Base-by-base conservation (phyloP, 1,139 yeast species). In the Nakaseomyces bracarensis region DNA sequence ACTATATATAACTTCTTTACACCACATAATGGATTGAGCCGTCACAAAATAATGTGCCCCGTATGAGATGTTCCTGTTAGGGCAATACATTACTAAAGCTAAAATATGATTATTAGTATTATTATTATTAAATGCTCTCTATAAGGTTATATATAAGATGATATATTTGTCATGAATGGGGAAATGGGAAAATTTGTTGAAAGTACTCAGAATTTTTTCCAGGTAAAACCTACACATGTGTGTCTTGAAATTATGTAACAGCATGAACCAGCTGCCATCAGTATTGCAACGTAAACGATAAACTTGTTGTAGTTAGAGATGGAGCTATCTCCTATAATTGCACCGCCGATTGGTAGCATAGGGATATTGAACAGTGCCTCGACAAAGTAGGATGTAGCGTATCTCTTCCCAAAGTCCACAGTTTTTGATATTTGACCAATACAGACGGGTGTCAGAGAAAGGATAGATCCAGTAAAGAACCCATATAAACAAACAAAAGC, bases 261-360 rank as follows among this genome's bases (percentile, higher is more conserved):
- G 1, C 42, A 37, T 2, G 52, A 49, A 1, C 61, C 62, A 5
- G 51, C 51, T 1, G 49, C 40, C 61, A 58, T 55, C 28, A 58
- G 43, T 16, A 48, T 44, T 3, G 58, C 49, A 9, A 48, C 49
- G 29, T 55, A 58, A 1, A 55, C 43, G 38, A 58, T 57, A 39
- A 58, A 57, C 14, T 48, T 54, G 44, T 62, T 56, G 49, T 62
- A 65, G 26, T 49, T 49, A 16, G 40, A 40, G 8, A 50, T 37
- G 1, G 65, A 54, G 19, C 36, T 63, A 11, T 19, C 14, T 3
- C 72, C 71, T 28, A 76, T 70, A 41, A 75, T 68, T 1, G 70
- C 69, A 45, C 77, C 77, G 21, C 75, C 76, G 18, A 72, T 58
- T 0, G 79, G 79, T 10, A 75, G 56, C 22, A 74, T 66, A 22